A percentile compares a stretch with the other conserved stretches of the same genome.
Evolutionary conservation across 352 stramenopile species (phyloP).

Genomic region (Peronospora belbahrii): DNA sequence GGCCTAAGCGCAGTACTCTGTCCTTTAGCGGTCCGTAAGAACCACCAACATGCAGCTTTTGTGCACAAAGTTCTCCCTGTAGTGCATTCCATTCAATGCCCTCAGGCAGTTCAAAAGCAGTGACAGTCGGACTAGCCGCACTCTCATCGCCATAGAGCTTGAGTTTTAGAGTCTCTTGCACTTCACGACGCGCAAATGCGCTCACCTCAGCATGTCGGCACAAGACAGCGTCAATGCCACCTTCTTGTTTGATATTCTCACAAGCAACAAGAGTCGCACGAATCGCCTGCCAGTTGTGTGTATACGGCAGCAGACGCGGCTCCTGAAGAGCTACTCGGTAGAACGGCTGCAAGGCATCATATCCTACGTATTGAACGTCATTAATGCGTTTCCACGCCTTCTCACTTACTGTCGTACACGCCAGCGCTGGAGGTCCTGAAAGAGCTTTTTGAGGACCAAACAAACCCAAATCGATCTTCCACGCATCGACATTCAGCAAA

Average conservation of each 20-base stretch:
- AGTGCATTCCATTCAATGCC: slow-evolving; percentile 26
- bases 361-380: slow-evolving; percentile 36
- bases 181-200: slow-evolving; percentile 26
- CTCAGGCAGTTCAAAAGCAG: slow-evolving; percentile 33
- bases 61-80: slow-evolving; percentile 23
- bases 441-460: slow-evolving; percentile 41
- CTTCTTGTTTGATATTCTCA: slow-evolving; percentile 28
- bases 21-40: slow-evolving; percentile 38
- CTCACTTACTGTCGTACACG: slow-evolving; percentile 41
- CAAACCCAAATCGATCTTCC: slow-evolving; percentile 42
- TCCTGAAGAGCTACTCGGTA: slow-evolving; percentile 23
- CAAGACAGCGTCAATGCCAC: slow-evolving; percentile 24
- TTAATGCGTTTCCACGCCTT: slow-evolving; percentile 42
- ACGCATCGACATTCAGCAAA: slow-evolving; percentile 30
- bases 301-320: slow-evolving; percentile 41
- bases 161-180: slow-evolving; percentile 24
- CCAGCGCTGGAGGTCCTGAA: slow-evolving; percentile 35
- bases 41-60: slow-evolving; percentile 34
- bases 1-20: slow-evolving; percentile 43
- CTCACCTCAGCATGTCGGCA: slow-evolving; percentile 31
- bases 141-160: slow-evolving; percentile 30
- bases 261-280: slow-evolving; percentile 33
- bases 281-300: slow-evolving; percentile 51
- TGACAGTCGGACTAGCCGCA: slow-evolving; percentile 39
- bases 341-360: slow-evolving; percentile 45